These are phyloP conservation scores for Oehlia diaphana DNA, from an alignment of 192 early-diverging fungal genomes.

Conservation along the genomic window DNA sequence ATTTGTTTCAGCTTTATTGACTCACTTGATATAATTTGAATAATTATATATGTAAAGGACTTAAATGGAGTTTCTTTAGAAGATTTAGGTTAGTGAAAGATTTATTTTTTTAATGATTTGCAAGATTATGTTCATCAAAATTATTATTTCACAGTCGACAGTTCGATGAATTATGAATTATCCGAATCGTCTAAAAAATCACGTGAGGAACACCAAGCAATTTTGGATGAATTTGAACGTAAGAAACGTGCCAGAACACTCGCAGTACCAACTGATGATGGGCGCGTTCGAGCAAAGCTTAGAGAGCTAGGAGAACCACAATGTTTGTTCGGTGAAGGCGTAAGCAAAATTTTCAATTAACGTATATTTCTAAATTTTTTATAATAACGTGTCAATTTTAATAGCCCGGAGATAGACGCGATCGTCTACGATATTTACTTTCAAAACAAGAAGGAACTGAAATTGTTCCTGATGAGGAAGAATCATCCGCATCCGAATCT, in stretches of 20 bases:
- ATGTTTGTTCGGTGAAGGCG: slow-evolving; percentile 94
- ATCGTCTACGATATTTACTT: slow-evolving; percentile 43
- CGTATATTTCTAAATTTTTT: not conserved
- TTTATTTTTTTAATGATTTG: not conserved
- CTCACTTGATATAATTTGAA: too few species aligned
- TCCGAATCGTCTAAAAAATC: slow-evolving; percentile 48
- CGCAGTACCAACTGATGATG: slow-evolving; percentile 91
- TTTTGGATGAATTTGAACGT: slow-evolving; percentile 73
- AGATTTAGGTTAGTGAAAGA: slow-evolving; percentile 38
- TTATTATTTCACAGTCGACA: slow-evolving; percentile 20
- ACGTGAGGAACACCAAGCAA: slow-evolving; percentile 51
- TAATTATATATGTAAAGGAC: not conserved
- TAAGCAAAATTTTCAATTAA: slow-evolving; percentile 37
- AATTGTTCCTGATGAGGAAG: slow-evolving; percentile 49
- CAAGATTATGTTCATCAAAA: not conserved
- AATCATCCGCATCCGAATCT: slow-evolving; percentile 50
- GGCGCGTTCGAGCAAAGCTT: slow-evolving; percentile 68
- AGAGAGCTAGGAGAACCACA: slow-evolving; percentile 82
- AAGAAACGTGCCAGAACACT: slow-evolving; percentile 73
- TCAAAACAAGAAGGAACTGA: slow-evolving; percentile 51
- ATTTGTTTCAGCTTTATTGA: too few species aligned
- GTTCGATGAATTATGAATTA: slow-evolving; percentile 41
- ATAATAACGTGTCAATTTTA: not conserved
- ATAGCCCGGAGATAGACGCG: slow-evolving; percentile 25
- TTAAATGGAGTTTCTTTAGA: slow-evolving; percentile 43